Evolutionary conservation across 2,329 filamentous ascomycete species (phyloP).

Genomic region (Arthrobotrys sphaeroides): DNA sequence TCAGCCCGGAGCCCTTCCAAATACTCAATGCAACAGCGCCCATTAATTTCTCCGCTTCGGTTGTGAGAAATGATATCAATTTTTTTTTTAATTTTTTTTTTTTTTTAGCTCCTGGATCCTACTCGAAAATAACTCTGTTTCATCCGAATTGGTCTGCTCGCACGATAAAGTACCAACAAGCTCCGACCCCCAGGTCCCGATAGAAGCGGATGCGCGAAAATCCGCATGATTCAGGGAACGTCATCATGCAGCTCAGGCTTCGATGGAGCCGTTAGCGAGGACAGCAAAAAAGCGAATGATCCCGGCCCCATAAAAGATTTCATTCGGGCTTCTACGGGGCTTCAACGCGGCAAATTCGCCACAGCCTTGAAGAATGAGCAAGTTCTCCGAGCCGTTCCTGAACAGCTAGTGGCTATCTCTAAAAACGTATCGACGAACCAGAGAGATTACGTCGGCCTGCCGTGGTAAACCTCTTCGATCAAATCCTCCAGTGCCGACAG

Average conservation of each 20-base stretch:
- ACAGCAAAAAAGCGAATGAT: conserved; percentile 32
- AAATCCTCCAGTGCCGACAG: conserved; percentile 44
- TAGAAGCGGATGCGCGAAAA: conserved; percentile 25
- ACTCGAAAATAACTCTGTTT: conserved; percentile 35
- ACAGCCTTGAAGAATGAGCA: background rate
- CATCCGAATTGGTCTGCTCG: conserved; percentile 46
- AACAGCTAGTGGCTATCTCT: background rate
- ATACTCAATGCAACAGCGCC: background rate
- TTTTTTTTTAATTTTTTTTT: too few relatives aligned
- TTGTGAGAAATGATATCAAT: background rate
- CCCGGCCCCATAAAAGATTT: conserved; percentile 29
- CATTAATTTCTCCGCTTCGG: background rate
- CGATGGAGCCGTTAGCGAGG: conserved; percentile 38
- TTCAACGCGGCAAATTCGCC: conserved; percentile 21
- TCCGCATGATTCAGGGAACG: conserved; percentile 25
- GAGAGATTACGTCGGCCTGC: background rate
- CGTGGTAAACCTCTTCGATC: conserved; percentile 3
- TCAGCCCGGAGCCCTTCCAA: conserved; percentile 3
- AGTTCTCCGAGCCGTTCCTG: background rate
- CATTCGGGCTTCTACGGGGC: background rate
- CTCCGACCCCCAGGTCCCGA: conserved; percentile 8
- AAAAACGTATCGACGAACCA: background rate
- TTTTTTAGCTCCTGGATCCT: conserved; percentile 6
- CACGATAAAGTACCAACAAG: conserved; percentile 25
- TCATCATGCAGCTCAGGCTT: conserved; percentile 40